phyloP scores from a whole-genome alignment of 192 early-diverging fungal genomes.

The Backusella westeae region DNA sequence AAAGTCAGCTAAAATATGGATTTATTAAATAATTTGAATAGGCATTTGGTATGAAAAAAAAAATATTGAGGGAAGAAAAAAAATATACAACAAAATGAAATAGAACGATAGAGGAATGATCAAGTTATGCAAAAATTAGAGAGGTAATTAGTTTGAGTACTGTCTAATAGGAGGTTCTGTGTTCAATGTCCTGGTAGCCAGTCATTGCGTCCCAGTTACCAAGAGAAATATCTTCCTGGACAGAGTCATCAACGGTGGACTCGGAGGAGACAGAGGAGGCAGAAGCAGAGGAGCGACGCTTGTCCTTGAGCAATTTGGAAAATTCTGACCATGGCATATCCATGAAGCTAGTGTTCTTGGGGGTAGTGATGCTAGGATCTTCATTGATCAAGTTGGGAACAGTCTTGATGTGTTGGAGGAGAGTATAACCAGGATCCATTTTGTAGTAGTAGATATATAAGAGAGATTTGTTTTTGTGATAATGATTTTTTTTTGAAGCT shows the following conservation, averaged over 20 bases:
- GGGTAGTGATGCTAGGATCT: slow-evolving; percentile 36
- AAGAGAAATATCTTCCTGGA: slow-evolving; percentile 11
- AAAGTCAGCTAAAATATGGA: slow-evolving; percentile 6
- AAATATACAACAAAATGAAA: background rate
- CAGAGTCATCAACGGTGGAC: background rate
- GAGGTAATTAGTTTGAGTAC: background rate
- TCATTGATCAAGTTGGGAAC: slow-evolving; percentile 40
- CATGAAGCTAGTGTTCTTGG: slow-evolving; percentile 39
- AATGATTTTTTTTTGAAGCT: background rate
- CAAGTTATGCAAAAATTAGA: background rate
- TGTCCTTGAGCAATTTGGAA: slow-evolving; percentile 29
- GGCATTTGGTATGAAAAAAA: background rate
- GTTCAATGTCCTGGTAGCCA: slow-evolving; percentile 17
- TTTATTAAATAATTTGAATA: slow-evolving; percentile 1
- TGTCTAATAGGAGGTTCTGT: background rate
- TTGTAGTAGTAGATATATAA: background rate
- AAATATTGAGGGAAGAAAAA: background rate
- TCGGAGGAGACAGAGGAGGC: background rate
- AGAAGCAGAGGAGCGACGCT: slow-evolving; percentile 10
- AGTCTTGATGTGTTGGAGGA: slow-evolving; percentile 39
- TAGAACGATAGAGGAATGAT: background rate
- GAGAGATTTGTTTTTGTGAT: background rate
- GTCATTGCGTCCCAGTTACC: slow-evolving; percentile 32
- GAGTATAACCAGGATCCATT: slow-evolving; percentile 41
- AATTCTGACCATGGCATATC: slow-evolving; percentile 40